Evolutionary conservation across 441 rosid genomes (phyloP).

Genomic region (Pelargonium fulgidum): DNA sequence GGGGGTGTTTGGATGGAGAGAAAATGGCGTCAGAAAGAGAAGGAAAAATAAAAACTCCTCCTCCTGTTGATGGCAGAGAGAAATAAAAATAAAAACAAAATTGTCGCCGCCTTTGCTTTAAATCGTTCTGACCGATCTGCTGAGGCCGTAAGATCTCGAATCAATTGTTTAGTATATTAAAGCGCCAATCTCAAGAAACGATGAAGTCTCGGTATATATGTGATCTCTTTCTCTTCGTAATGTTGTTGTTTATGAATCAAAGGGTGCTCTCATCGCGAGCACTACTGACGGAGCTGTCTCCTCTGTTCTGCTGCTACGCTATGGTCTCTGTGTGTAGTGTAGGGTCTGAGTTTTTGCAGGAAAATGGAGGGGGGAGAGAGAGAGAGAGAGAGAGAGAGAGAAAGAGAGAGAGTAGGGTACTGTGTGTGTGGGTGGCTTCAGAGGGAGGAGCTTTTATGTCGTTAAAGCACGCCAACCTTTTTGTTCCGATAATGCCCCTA

Average conservation of each 20-base stretch:
- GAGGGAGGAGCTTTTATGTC: constrained; percentile 23
- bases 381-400: background rate
- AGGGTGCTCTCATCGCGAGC: background rate
- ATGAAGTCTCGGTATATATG: no score
- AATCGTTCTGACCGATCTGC: no score
- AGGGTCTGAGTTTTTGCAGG: background rate
- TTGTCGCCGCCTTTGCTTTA: no score
- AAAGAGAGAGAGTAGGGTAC: constrained; percentile 13
- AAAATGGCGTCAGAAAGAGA: background rate
- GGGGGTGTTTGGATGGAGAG: background rate
- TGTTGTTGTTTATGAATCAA: background rate
- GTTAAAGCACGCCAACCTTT: constrained; percentile 32
- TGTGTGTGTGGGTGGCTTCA: constrained; percentile 27
- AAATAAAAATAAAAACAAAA: no score
- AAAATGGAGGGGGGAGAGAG: constrained; percentile 19
- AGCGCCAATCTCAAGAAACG: no score
- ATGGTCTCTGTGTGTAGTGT: no score
- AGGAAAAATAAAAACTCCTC: background rate
- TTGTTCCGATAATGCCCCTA: constrained; percentile 23
- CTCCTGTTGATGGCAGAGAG: no score
- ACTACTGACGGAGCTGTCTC: constrained; percentile 1
- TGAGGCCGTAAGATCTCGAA: no score
- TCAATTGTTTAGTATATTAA: no score
- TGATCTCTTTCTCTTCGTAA: no score
- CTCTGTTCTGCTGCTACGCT: background rate